These are phyloP conservation scores for Tetrapisispora phaffii DNA, from an alignment of 805 yeast genomes.

Conservation along the genomic window DNA sequence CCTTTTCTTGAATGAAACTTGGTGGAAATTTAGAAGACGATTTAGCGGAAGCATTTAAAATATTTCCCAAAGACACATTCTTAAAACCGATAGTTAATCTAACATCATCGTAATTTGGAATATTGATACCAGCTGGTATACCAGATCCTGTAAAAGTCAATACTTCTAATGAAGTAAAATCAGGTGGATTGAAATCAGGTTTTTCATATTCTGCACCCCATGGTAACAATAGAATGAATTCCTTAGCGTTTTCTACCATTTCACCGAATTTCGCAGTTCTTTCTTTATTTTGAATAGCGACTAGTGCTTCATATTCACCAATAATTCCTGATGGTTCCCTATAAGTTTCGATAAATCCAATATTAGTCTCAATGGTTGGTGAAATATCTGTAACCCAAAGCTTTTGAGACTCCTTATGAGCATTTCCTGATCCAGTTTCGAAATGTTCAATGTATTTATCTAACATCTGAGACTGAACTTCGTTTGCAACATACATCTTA, in stretches of 20 bases:
- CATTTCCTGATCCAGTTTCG: constrained; percentile 71
- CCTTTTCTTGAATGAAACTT: constrained; percentile 49
- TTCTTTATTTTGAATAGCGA: constrained; percentile 82
- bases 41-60: constrained; percentile 62
- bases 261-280: constrained; percentile 70
- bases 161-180: constrained; percentile 83
- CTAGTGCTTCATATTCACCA: constrained; percentile 91
- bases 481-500: constrained; percentile 56
- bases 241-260: constrained; percentile 57
- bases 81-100: constrained; percentile 77
- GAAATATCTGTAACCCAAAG: constrained; percentile 82
- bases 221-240: constrained; percentile 58
- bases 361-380: constrained; percentile 69
- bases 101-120: constrained; percentile 87
- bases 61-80: constrained; percentile 82
- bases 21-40: constrained; percentile 42
- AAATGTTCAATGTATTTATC: constrained; percentile 60
- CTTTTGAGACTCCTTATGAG: constrained; percentile 76
- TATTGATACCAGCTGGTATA: constrained; percentile 86
- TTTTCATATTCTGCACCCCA: constrained; percentile 73
- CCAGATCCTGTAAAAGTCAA: constrained; percentile 85
- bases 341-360: constrained; percentile 88
- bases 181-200: constrained; percentile 83
- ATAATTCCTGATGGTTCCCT: constrained; percentile 86
- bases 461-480: constrained; percentile 58